phyloP scores from a whole-genome alignment of 805 yeast genomes.

The Wickerhamomyces canadensis region DNA sequence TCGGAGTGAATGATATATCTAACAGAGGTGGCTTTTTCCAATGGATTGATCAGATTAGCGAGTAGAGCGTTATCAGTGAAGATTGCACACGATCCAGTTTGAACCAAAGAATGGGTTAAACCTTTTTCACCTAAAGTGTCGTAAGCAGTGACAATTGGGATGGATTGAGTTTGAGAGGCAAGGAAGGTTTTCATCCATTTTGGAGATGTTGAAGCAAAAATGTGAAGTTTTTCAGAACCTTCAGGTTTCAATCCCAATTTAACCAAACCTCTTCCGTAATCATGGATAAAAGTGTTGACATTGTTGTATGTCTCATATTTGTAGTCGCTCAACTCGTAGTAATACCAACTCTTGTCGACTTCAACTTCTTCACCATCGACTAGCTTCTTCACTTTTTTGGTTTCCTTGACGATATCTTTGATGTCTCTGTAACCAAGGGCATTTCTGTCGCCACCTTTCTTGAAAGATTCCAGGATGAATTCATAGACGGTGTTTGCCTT shows the following conservation, averaged over 20 bases:
- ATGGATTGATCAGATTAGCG: conserved; percentile 61
- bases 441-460: conserved; percentile 44
- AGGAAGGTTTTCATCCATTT: conserved; percentile 87
- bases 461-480: conserved; percentile 55
- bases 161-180: conserved; percentile 70
- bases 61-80: conserved; percentile 81
- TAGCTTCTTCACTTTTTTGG: conserved; percentile 64
- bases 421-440: conserved; percentile 79
- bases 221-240: conserved; percentile 60
- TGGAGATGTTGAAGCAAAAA: conserved; percentile 83
- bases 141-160: conserved; percentile 92
- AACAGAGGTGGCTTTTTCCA: conserved; percentile 54
- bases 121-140: conserved; percentile 92
- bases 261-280: conserved; percentile 70
- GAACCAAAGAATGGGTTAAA: conserved; percentile 75
- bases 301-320: conserved; percentile 58
- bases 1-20: conserved; percentile 71
- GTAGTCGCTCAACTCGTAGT: conserved; percentile 74
- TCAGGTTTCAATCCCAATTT: conserved; percentile 65
- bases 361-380: conserved; percentile 69
- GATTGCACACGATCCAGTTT: conserved; percentile 74
- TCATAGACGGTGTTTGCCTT: conserved; percentile 69
- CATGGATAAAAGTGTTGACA: conserved; percentile 41
- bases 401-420: conserved; percentile 68
- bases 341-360: conserved; percentile 84